A percentile compares a stretch with the other conserved stretches of the same genome.
Conservation (phyloP, 345 rosid species). For the Brassica nigra region DNA sequence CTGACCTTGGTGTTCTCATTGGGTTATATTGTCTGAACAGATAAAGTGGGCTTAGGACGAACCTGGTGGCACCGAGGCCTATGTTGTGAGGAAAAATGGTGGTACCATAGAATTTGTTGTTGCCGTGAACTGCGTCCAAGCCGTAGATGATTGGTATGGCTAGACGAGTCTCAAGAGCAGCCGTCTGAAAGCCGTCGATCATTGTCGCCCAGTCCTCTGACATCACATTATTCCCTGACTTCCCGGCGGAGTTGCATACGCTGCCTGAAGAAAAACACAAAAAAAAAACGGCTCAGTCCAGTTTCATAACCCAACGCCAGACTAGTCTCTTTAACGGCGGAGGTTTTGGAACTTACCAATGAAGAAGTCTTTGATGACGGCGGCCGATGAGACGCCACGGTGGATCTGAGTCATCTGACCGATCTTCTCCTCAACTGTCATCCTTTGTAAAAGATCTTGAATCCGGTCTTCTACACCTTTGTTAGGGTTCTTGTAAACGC, state of each 20-base stretch:
- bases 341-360: constrained; percentile 42
- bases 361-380: constrained; percentile 49
- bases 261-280: constrained; percentile 51
- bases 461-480: constrained; percentile 58
- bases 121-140: constrained; percentile 87
- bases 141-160: constrained; percentile 81
- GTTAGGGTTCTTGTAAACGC: constrained; percentile 59
- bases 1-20: background rate
- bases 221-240: background rate
- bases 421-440: constrained; percentile 58
- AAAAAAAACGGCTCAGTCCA: background rate
- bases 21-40: background rate
- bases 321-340: background rate
- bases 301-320: background rate
- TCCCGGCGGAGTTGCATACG: constrained; percentile 64
- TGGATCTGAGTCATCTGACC: constrained; percentile 60
- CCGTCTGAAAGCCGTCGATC: constrained; percentile 65
- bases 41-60: background rate
- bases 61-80: constrained; percentile 89
- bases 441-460: constrained; percentile 44
- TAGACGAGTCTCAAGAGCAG: constrained; percentile 61
- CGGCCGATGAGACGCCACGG: constrained; percentile 42
- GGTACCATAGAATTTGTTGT: constrained; percentile 71
- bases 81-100: constrained; percentile 85
- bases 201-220: constrained; percentile 78